These are phyloP conservation scores for Mollisia scopiformis DNA, from an alignment of 2,329 filamentous ascomycete genomes.

Conservation along the genomic window DNA sequence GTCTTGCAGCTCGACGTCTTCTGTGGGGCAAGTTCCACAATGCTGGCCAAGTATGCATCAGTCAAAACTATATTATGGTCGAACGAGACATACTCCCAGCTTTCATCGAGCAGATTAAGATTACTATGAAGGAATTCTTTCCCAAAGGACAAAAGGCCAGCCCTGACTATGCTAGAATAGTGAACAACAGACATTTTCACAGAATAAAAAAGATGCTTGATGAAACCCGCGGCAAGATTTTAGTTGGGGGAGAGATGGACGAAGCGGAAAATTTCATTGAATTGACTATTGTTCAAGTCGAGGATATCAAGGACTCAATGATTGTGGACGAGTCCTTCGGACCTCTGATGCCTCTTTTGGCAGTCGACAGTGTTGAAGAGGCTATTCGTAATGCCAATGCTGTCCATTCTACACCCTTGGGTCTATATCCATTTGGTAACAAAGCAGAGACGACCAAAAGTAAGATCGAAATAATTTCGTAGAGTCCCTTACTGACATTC, in stretches of 20 bases:
- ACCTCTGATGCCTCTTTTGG: constrained; percentile 83
- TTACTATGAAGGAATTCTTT: constrained; percentile 75
- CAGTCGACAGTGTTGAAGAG: constrained; percentile 79
- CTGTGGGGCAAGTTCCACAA: constrained; percentile 89
- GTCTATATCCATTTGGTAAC: constrained; percentile 83
- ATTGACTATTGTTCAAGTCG: constrained; percentile 87
- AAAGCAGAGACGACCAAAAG: constrained; percentile 76
- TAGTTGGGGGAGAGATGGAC: constrained; percentile 85
- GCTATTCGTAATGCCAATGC: constrained; percentile 81
- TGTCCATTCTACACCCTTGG: constrained; percentile 81
- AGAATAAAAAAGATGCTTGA: constrained; percentile 93
- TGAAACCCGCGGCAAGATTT: constrained; percentile 77
- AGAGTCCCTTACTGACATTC: constrained; percentile 12
- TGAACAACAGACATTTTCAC: constrained; percentile 78
- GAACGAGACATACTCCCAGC: constrained; percentile 72
- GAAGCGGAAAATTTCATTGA: constrained; percentile 82
- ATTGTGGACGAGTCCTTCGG: constrained; percentile 88
- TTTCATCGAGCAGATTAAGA: constrained; percentile 76
- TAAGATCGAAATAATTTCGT: constrained; percentile 42
- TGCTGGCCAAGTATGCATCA: constrained; percentile 89
- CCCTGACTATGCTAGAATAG: constrained; percentile 76
- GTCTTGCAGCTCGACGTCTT: constrained; percentile 79
- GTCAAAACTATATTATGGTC: constrained; percentile 89
- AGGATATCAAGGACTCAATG: constrained; percentile 75
- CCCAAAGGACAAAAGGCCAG: constrained; percentile 80